Evolutionary conservation across 2,329 filamentous ascomycete genomes (phyloP).

Genomic region (Hymenotorrendiella dingleyae): DNA sequence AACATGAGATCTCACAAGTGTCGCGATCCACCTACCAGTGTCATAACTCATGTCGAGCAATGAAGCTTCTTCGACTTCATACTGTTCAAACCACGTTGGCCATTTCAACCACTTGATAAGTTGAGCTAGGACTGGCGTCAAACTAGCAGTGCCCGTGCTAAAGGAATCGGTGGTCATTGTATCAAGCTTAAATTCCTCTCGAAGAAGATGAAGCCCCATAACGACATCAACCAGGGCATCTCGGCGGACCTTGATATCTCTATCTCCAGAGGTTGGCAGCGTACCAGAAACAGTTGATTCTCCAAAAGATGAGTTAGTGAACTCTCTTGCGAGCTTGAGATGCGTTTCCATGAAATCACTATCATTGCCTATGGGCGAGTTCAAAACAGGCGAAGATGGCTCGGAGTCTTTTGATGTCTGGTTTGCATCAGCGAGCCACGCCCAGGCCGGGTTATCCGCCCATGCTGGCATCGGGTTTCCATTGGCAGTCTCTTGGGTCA

Average conservation of each 20-base stretch:
- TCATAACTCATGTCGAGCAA: constrained; percentile 52
- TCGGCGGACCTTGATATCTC: constrained; percentile 50
- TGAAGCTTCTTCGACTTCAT: constrained; percentile 51
- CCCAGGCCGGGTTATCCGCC: constrained; percentile 61
- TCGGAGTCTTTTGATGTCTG: constrained; percentile 1
- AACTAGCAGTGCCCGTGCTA: constrained; percentile 38
- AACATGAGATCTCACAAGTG: constrained; percentile 2
- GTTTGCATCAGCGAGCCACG: constrained; percentile 60
- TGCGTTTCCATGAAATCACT: constrained; percentile 46
- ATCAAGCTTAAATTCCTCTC: constrained; percentile 83
- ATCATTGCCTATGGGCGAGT: constrained; percentile 39
- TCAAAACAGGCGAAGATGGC: constrained; percentile 11
- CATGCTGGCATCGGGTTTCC: constrained; percentile 40
- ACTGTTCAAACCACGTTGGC: constrained; percentile 55
- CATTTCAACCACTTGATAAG: constrained; percentile 79
- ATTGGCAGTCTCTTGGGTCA: constrained; percentile 35
- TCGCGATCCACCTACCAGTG: constrained; percentile 35
- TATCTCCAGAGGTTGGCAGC: constrained; percentile 53
- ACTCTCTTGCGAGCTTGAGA: constrained; percentile 57
- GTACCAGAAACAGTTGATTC: constrained; percentile 52
- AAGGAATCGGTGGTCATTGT: constrained; percentile 47
- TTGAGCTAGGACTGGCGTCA: constrained; percentile 75
- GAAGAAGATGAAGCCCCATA: constrained; percentile 75
- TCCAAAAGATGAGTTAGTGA: constrained; percentile 54
- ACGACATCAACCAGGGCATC: constrained; percentile 62